Conservation (phyloP, 139 green algal species). For the Haematococcus sp. region DNA sequence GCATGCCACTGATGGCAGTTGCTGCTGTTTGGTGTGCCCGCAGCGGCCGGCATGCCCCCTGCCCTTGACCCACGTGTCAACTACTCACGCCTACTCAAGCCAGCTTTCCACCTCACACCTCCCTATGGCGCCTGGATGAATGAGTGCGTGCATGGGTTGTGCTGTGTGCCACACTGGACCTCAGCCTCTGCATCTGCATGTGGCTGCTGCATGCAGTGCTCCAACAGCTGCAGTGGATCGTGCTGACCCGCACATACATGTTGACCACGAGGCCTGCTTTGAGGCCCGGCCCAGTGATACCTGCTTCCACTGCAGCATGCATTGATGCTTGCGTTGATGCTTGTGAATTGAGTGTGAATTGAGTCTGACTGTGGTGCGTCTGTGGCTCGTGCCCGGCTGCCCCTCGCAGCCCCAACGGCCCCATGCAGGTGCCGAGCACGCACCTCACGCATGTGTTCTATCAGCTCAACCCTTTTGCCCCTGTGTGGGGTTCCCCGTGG, state of each 20-base stretch:
- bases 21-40: too few species aligned
- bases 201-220: background rate
- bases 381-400: too few species aligned
- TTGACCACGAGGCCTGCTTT: too few species aligned
- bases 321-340: too few species aligned
- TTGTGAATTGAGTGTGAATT: background rate
- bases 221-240: too few species aligned
- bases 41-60: background rate
- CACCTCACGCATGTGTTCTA: conserved; percentile 14
- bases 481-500: conserved; percentile 28
- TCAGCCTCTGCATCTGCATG: background rate
- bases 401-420: conserved; percentile 18
- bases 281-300: too few species aligned
- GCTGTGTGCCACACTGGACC: background rate
- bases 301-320: conserved; percentile 4
- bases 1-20: too few species aligned
- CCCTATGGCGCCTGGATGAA: conserved; percentile 10
- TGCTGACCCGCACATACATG: background rate
- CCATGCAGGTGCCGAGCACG: conserved; percentile 1
- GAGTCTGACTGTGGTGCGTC: too few species aligned
- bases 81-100: conserved; percentile 10
- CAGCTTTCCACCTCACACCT: conserved; percentile 8
- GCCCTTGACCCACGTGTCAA: background rate
- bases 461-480: conserved; percentile 27
- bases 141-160: conserved; percentile 5